Base-by-base conservation (phyloP, 2,329 filamentous ascomycete genomes). In the Ceratocystis huliohia region DNA sequence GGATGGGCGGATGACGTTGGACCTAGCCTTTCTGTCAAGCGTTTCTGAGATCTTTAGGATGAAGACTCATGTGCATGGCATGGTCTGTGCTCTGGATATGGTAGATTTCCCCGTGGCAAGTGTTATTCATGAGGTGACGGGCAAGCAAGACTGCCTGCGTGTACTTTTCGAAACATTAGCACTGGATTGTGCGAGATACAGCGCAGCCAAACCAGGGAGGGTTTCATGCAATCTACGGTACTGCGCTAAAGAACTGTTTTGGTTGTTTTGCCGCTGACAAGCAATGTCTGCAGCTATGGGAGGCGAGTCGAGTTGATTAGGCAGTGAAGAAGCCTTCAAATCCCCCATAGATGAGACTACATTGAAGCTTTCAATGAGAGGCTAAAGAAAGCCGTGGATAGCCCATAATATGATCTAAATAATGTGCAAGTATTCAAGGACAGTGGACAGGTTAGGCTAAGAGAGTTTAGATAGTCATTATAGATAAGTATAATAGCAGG, bases 151-250 rank as follows among this genome's bases (percentile, higher is more conserved):
- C 89, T 41, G 37, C 3, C 5, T 89, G 81, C 53, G 88, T 88
- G 72, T 93, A 86, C 77, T 92, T 93, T 75, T 94, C 90, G 70
- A 94, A 86, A 72, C 88, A 92, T 0, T 86, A 90, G 0, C 82
- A 87, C 79, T 82, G 66, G 88, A 78, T 48, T 74, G 75, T 1
- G 76, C 74, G 1, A 79, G 79, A 70, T 78, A 75, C n/a, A 71
- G 71, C 1, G 73, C 69, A 10, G 79, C 79, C 28, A 90, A 77
- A 3, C 74, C 73, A 66, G 80, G 75, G 62, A 91, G 78, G 1
- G 80, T 78, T 0, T 74, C 72, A 1, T 80, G 78, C 2, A 91
- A 79, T 15, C 77, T 74, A n/a, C 76, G 72, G 73, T 86, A 86
- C 72, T 84, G 82, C 15, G 75, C 72, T 4, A 73, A 67, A 4